These are phyloP conservation scores for Mortierella sp. DNA, from an alignment of 371 early-diverging fungal species.

Conservation along the genomic window DNA sequence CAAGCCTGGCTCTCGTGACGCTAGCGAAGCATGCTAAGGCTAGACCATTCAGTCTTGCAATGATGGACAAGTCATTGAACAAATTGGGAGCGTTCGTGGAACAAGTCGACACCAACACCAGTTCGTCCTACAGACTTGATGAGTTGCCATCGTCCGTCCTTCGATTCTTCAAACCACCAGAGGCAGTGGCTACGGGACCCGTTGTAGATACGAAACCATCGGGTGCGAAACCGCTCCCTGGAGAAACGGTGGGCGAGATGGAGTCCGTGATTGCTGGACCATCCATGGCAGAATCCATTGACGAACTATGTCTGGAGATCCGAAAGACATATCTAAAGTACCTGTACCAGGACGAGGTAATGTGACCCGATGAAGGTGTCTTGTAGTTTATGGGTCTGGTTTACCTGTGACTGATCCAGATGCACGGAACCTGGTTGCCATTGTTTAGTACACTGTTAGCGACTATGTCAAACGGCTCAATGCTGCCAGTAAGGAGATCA, in stretches of 20 bases:
- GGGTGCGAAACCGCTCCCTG: conserved; percentile 24
- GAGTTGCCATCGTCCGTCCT: conserved; percentile 8
- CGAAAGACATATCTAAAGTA: conserved; percentile 41
- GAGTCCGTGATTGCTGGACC: background rate
- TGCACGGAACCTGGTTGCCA: too few relatives aligned
- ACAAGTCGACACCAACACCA: background rate
- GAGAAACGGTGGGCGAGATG: conserved; percentile 12
- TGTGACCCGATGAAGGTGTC: too few relatives aligned
- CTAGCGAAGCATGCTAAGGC: background rate
- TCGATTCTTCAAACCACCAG: background rate
- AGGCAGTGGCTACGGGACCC: background rate
- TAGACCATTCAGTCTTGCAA: conserved; percentile 28
- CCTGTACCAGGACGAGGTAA: conserved; percentile 38
- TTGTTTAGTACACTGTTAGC: conserved; percentile 29
- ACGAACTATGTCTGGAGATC: conserved; percentile 30
- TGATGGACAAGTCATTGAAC: conserved; percentile 37
- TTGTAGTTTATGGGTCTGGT: too few relatives aligned
- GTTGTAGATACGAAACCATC: conserved; percentile 3
- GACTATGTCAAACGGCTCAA: conserved; percentile 43
- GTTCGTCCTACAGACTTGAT: conserved; percentile 12
- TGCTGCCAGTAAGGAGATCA: conserved; percentile 47
- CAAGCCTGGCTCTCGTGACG: background rate
- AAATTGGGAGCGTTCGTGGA: conserved; percentile 38
- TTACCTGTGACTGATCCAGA: too few relatives aligned
- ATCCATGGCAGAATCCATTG: conserved; percentile 15